A percentile compares a stretch with the other conserved stretches of the same genome.
Evolutionary conservation across 169 alveolate genomes (phyloP).

Genomic region (Toxoplasma gondii): DNA sequence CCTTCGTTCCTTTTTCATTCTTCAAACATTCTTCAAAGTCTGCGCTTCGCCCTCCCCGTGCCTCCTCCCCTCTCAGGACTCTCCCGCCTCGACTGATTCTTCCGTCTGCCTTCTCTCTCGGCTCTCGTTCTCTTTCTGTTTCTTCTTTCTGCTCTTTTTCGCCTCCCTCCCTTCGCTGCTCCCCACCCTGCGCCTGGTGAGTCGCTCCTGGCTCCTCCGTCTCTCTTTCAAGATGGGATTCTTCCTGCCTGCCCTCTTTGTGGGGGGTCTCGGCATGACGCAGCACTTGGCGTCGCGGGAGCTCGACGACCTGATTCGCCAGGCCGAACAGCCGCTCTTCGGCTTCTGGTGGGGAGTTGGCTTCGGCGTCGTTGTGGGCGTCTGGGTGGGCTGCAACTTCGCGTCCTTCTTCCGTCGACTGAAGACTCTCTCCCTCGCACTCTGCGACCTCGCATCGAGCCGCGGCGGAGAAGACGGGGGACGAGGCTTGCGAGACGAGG

Average conservation of each 20-base stretch:
- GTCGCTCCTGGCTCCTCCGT: neutral
- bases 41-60: too few species aligned
- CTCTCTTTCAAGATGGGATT: constrained; percentile 61
- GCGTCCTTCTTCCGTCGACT: neutral
- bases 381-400: constrained; percentile 65
- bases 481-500: neutral
- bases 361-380: constrained; percentile 53
- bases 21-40: neutral
- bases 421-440: neutral
- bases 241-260: constrained; percentile 66
- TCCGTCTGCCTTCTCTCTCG: neutral
- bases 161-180: too few species aligned
- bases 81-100: too few species aligned
- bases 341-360: constrained; percentile 71
- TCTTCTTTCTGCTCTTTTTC: neutral
- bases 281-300: constrained; percentile 64
- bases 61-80: too few species aligned
- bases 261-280: constrained; percentile 67
- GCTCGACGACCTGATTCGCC: constrained; percentile 57
- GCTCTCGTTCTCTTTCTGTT: neutral
- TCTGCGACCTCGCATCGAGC: neutral
- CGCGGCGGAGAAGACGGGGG: neutral
- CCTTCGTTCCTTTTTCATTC: neutral
- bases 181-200: too few species aligned
- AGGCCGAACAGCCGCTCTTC: constrained; percentile 64